Base-by-base conservation (phyloP, 345 rosid genomes). In the Arabis alpina region DNA sequence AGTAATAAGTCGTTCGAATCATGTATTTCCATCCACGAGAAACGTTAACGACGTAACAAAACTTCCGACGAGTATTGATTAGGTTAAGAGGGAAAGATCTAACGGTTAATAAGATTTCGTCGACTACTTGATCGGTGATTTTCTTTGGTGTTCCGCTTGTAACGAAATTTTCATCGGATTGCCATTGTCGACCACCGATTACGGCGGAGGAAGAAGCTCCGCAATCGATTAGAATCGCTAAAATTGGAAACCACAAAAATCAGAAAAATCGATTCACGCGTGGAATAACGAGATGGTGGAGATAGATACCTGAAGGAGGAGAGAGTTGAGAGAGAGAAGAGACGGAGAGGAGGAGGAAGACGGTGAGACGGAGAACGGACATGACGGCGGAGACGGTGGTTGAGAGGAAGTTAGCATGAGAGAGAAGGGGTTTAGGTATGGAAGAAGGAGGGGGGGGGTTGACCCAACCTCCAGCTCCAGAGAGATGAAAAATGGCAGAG, bases 1-100 rank as follows among this genome's bases (percentile, higher is more conserved):
- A 93, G 80, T 72, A 89, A 77, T 88, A 94, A 7, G 91, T 85
- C 2, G 91, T 81, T 70, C 95, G 70, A 74, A 91, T 78, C 80
- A 88, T 69, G 80, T 91, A 91, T 54, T 79, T 84, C 40, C 84
- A 79, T 27, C 84, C 85, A 0, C 91, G 93, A 57, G 66, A 78
- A 14, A 82, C 89, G 24, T 52, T 73, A 15, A 85, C 61, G 30
- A 67, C 80, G 81, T 86, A 89, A 80, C 98, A 93, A 82, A 83
- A 85, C 63, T 89, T 93, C 41, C 74, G 81, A 61, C 66, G 71
- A 64, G 68, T 72, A 28, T 48, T 75, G 67, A 49, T 67, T 30
- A 55, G 58, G 55, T 2, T 63, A 28, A 82, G 72, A 37, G 97
- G 97, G 64, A 91, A 94, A 16, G 99, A 89, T 58, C 96, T 87